Base-by-base conservation (phyloP, 345 rosid genomes). In the Aegle marmelos region DNA sequence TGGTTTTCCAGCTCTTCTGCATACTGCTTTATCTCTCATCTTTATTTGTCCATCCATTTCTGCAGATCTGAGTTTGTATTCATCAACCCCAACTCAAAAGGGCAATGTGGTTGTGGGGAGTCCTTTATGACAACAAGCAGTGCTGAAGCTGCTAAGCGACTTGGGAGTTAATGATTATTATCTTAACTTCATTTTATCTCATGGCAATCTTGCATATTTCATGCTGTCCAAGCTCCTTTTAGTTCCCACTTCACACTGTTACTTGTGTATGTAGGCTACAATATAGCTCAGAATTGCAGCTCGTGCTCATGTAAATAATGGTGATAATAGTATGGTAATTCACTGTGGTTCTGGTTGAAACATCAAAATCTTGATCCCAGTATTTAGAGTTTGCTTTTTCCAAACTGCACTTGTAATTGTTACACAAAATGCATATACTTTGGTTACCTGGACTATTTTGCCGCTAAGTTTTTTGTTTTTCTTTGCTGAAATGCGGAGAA, bases 21-120 rank as follows among this genome's bases (percentile, higher is more conserved):
- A 2, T 5, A 17, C 25, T 54, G 21, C 25, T 67, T 27, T 8
- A 24, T 67, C 22, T 72, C 68, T 62, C 77, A 14, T 39, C 24
- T 27, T 11, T 45, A 25, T 33, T 2, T 59, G 3, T 45, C 30
- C 7, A 22, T 73, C 36, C 22, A 24, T 33, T 79, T 48, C 68
- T 21, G 34, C 88, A 94, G 98, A 75, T 91, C 97, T 37, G 98
- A 94, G 80, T 94, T 92, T 76, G 84, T 94, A 39, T 94, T 92
- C 78, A 87, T 94, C 79, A 94, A 92, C 84, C 98, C 95, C 4
- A 92, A 94, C 89, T 94, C 98, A 1, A 84, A 90, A 86, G 98
- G 98, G 24, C 92, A 94, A 76, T 92, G 98, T 72, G 98, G 98
- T 22, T 94, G 98, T 70, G 98, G 98, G 24, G 98, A 94, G 74